Conservation (phyloP, 441 rosid genomes). For the Pelargonium fulgidum region DNA sequence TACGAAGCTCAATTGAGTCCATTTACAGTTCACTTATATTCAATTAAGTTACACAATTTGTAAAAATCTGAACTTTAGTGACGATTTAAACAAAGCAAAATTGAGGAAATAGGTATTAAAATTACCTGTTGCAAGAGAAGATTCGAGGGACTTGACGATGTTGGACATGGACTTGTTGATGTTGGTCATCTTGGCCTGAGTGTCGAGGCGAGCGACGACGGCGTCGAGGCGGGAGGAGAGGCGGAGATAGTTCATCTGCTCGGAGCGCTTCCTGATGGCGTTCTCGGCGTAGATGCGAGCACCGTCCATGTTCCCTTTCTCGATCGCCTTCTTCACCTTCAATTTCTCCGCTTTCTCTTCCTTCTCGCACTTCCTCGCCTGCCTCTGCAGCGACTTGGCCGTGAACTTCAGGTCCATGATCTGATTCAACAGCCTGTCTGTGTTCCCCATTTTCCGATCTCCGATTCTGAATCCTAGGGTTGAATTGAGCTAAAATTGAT, state of each 20-base stretch:
- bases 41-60: background rate
- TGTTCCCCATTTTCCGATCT: constrained; percentile 54
- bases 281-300: constrained; percentile 75
- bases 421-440: constrained; percentile 83
- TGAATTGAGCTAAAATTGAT: constrained; percentile 6
- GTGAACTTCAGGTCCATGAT: constrained; percentile 91
- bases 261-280: constrained; percentile 82
- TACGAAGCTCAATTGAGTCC: too few species aligned
- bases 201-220: constrained; percentile 79
- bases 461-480: background rate
- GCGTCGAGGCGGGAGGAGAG: constrained; percentile 82
- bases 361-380: background rate
- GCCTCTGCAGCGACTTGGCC: constrained; percentile 68
- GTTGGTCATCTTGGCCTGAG: constrained; percentile 88
- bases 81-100: background rate
- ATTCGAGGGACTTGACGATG: constrained; percentile 88
- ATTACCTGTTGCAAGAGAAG: constrained; percentile 68
- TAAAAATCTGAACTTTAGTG: background rate
- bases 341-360: background rate
- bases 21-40: too few species aligned
- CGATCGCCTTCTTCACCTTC: background rate
- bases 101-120: background rate
- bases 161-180: constrained; percentile 70
- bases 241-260: constrained; percentile 93
- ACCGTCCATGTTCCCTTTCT: background rate